Base-by-base conservation (phyloP, 2,329 filamentous ascomycete species). In the Rutstroemia sp. region DNA sequence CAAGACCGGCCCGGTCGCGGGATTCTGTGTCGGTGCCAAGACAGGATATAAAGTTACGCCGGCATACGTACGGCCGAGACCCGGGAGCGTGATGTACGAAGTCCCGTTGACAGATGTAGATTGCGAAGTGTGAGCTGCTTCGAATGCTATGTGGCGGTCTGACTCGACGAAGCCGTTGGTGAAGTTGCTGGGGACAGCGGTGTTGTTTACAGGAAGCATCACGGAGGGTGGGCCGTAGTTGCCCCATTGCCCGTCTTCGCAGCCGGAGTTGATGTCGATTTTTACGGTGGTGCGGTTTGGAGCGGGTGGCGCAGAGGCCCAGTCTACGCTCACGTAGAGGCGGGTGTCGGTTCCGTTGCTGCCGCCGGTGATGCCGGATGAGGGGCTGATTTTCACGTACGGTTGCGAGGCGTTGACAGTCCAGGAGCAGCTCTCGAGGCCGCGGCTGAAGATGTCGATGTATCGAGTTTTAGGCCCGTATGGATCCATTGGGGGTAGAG, bases 361-460 rank as follows among this genome's bases (percentile, higher is more conserved):
- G 14, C 74, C 73, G 0, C 75, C 73, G 7, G 85, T 74, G 4
- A 67, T 74, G 27, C 83, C 83, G 0, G 67, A 74, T 7, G 70
- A 72, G 45, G 75, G 73, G 2, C 76, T 79, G 6, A 83, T 72
- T 49, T 72, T 72, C 3, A 87, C 69, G 72, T 79, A 86, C 1
- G 75, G 62, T 12, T 74, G 68, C 47, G 72, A 71, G 1, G 76
- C 69, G 1, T 74, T 71, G n/a, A 80, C 74, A 4, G 69, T 73
- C 76, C 81, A 85, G 49, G 74, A 68, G 58, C 82, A 81, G 7
- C 73, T 70, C 2, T 52, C 37, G 0, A 76, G 77, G 14, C 84
- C 83, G 3, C 82, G 77, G 6, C 77, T 78, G 63, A 81, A 88
- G 27, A 88, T 72, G 21, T 87, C 85, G 53, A 87, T 80, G 74